Evolutionary conservation across 176 grass and related monocot species (phyloP), one percentile per base, ranked within the genome.

Genomic region (Lolium rigidum): DNA sequence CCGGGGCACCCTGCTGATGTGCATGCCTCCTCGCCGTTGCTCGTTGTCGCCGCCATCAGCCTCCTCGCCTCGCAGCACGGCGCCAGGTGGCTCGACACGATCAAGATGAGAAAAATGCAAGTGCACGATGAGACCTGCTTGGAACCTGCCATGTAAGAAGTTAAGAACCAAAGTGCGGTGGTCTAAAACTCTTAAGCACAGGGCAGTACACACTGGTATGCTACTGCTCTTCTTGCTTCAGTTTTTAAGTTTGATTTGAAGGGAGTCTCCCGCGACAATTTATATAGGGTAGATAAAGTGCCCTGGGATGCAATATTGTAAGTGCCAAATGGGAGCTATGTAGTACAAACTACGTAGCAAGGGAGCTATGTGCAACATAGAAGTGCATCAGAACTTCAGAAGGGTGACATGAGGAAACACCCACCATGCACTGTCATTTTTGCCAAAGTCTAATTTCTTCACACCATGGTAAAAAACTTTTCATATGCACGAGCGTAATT

Each of bases 211-310:
- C 68, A 55, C 48, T 24, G 26, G 25, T 24, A 24, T 82, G 43
- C 38, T 81, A 59, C n/a, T 37, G 0, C 46, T 71, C 9, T 54
- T 25, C 70, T 54, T 59, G 58, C 52, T 20, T 31, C 10, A 48
- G 90, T 9, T 81, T 69, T 4, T 63, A 31, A 6, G 61, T 31
- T 81, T 55, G 51, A 4, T 85, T 11, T 37, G 61, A 47, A 69
- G 2, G 28, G 22, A n/a, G 21, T 61, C 18, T 20, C 39, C 26
- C 4, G 35, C n/a, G 17, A 9, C 67, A 47, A 81, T 91, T 84
- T 91, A 91, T 91, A 88, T 91, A 88, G 84, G 41, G 22, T 10
- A 25, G 57, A 65, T 15, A 25, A 55, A 55, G 66, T 59, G 81
- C 2, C 4, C 0, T 21, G 16, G 2, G 6, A 24, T 49, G 75